Percentiles rank a stretch among this genome's conserved stretches.
These are phyloP conservation scores for Sanghuangporus weigelae DNA, from an alignment of 1,284 basidiomycete species.

Conservation along the genomic window DNA sequence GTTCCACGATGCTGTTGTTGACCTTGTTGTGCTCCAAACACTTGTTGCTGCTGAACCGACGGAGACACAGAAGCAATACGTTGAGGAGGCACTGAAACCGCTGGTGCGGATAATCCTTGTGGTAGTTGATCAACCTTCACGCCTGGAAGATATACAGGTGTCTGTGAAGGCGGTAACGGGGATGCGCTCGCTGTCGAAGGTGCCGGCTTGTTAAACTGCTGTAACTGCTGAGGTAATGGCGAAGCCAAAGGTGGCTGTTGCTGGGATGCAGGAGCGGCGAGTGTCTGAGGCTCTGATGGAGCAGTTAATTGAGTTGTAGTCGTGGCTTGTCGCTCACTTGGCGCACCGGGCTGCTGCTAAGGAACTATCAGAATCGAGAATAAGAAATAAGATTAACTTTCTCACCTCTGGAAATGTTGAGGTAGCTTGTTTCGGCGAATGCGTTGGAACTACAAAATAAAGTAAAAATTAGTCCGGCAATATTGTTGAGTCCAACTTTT, in stretches of 20 bases:
- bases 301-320: constrained; percentile 3
- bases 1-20: constrained; percentile 30
- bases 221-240: constrained; percentile 59
- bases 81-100: constrained; percentile 24
- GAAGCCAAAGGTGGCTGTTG: constrained; percentile 38
- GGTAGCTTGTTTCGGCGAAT: constrained; percentile 13
- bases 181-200: constrained; percentile 23
- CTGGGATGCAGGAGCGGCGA: constrained; percentile 15
- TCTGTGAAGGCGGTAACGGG: constrained; percentile 30
- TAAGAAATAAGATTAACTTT: neutral
- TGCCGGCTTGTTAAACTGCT: constrained; percentile 35
- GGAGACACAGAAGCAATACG: constrained; percentile 20
- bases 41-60: constrained; percentile 15
- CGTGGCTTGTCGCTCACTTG: constrained; percentile 4
- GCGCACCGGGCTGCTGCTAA: neutral
- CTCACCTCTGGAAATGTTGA: constrained; percentile 18
- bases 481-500: neutral
- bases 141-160: constrained; percentile 63
- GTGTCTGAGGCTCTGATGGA: constrained; percentile 15
- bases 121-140: constrained; percentile 42
- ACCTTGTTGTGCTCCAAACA: constrained; percentile 27
- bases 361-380: neutral
- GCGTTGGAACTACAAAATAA: constrained; percentile 4
- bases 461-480: neutral
- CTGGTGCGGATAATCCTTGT: constrained; percentile 11